Evolutionary conservation across 345 rosid genomes (phyloP).

Genomic region (rapeseed (Brassica napus)): DNA sequence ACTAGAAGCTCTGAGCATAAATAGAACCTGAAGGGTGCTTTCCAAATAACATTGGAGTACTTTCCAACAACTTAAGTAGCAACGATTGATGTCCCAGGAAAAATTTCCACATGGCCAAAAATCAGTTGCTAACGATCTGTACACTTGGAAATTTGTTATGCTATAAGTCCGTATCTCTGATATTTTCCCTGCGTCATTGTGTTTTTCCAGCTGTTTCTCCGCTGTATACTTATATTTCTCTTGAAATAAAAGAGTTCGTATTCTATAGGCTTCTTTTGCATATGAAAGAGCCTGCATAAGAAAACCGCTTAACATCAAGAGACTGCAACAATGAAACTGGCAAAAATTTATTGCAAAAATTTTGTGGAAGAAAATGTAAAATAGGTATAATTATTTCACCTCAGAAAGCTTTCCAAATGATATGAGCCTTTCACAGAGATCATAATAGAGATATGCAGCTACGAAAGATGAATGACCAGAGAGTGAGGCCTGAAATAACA

Average conservation of each 20-base stretch:
- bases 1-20: slow-evolving; percentile 32
- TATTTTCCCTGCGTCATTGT: slow-evolving; percentile 45
- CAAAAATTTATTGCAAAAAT: background rate
- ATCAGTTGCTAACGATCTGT: slow-evolving; percentile 52
- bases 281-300: slow-evolving; percentile 66
- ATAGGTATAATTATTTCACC: slow-evolving; percentile 50
- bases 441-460: slow-evolving; percentile 80
- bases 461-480: slow-evolving; percentile 53
- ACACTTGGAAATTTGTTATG: slow-evolving; percentile 49
- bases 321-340: slow-evolving; percentile 25
- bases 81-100: slow-evolving; percentile 48
- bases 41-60: slow-evolving; percentile 84
- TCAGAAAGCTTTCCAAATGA: slow-evolving; percentile 62
- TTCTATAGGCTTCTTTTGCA: slow-evolving; percentile 74
- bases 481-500: slow-evolving; percentile 52
- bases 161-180: slow-evolving; percentile 44
- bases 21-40: slow-evolving; percentile 83
- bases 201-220: slow-evolving; percentile 53
- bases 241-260: slow-evolving; percentile 74
- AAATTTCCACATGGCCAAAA: slow-evolving; percentile 52
- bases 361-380: slow-evolving; percentile 1
- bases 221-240: slow-evolving; percentile 64
- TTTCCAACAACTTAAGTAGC: slow-evolving; percentile 85
- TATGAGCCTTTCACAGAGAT: slow-evolving; percentile 69
- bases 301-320: slow-evolving; percentile 17